Base-by-base conservation (phyloP, 1,284 basidiomycete genomes). In the Ustilago shanxiensis region DNA sequence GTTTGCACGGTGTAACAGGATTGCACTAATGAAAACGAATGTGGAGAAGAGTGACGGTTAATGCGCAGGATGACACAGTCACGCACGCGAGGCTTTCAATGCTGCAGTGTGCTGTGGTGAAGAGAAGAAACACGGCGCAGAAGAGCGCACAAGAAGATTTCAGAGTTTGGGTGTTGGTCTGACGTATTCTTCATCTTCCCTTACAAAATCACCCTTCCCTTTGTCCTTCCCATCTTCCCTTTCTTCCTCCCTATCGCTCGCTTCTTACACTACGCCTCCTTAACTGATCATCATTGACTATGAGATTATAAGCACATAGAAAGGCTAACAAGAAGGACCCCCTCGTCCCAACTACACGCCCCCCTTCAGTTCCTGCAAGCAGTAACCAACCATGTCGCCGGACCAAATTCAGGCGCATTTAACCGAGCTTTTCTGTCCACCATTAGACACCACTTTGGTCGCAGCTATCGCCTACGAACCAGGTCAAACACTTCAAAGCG, bases 381-480 rank as follows among this genome's bases (percentile, higher is more conserved):
- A 13, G n/a, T 7, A n/a, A 39, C 20, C 57, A 37, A 45, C 13
- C 13, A 75, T 76, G 73, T 60, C 67, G 50, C 67, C 61, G 22
- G 70, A 72, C 63, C 52, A 70, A 13, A 73, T 77, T 44, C 72
- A 79, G 33, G 24, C 64, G 10, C 51, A 54, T 26, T 66, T 79
- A 14, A 66, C 70, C 61, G 52, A 60, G 60, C 60, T 66, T 56
- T 81, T 78, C 58, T 71, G 65, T 29, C 80, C 77, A 13, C 70
- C 77, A 2, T 62, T 82, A 20, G 81, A 81, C 55, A 65, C 81
- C 3, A 64, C 79, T 5, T 58, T 82, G 24, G 75, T 82, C 2
- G 81, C 81, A 18, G 79, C 74, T 13, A 79, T 82, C 22, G 73
- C 73, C 0, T 41, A 75, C 45, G 81, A 82, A 50, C 73, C 65